A percentile compares a stretch with the other conserved stretches of the same genome.
Evolutionary conservation across 2,329 filamentous ascomycete species (phyloP).

Genomic region (Arthrobotrys musiformis): DNA sequence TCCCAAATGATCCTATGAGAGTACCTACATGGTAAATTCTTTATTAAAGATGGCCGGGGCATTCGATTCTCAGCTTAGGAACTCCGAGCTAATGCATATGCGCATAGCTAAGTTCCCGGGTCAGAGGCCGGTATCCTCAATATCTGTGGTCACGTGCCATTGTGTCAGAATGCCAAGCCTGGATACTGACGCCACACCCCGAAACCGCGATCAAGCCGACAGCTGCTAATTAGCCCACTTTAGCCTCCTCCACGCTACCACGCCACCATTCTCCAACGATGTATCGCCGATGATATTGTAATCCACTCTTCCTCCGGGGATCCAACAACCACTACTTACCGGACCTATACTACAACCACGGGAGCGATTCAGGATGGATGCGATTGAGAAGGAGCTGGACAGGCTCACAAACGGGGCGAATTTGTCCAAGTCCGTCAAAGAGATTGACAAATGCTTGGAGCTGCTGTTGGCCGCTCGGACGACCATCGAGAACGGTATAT

Average conservation of each 20-base stretch:
- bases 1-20: no score
- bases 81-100: no score
- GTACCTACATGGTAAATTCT: no score
- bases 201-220: constrained; percentile 27
- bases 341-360: background rate
- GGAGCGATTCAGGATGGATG: constrained; percentile 57
- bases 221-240: constrained; percentile 4
- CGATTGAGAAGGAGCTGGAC: constrained; percentile 77
- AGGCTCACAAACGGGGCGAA: constrained; percentile 76
- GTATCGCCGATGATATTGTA: constrained; percentile 24
- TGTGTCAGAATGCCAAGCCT: background rate
- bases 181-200: constrained; percentile 19
- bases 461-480: constrained; percentile 78
- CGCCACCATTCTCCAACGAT: constrained; percentile 12
- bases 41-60: no score
- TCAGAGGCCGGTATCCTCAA: background rate
- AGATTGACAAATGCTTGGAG: constrained; percentile 86
- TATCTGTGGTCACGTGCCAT: background rate
- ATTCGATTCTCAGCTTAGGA: no score
- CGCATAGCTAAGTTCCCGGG: no score
- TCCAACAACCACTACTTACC: background rate
- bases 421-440: constrained; percentile 75
- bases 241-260: constrained; percentile 14
- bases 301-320: background rate
- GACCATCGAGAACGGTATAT: constrained; percentile 75